Evolutionary conservation across 176 grass and related monocot genomes (phyloP).

Genomic region (Dendrocalamus sinicus): DNA sequence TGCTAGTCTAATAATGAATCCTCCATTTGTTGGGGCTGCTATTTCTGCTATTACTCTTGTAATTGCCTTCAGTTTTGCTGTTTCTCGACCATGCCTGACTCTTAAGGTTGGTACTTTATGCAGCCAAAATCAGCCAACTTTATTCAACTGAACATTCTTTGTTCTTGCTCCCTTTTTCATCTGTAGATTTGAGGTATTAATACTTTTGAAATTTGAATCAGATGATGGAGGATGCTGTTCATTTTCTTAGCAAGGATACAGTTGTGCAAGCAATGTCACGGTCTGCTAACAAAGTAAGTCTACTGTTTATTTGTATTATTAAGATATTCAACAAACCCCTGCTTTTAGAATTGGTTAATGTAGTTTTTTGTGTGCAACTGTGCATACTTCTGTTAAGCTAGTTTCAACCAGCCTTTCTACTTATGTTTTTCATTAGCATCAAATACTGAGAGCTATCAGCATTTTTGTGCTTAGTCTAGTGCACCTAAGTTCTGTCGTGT

Average conservation of each 20-base stretch:
- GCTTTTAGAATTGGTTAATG: background rate
- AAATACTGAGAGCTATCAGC: conserved; percentile 30
- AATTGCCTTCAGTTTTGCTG: conserved; percentile 92
- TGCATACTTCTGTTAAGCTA: conserved; percentile 26
- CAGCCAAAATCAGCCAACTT: conserved; percentile 21
- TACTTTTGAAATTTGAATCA: conserved; percentile 45
- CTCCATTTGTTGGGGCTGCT: conserved; percentile 88
- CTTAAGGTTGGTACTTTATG: conserved; percentile 76
- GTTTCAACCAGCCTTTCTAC: background rate
- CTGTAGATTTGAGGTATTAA: conserved; percentile 24
- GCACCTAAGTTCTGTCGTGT: conserved; percentile 8
- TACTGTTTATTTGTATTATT: conserved; percentile 21
- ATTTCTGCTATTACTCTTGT: conserved; percentile 91
- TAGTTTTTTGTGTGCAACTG: conserved; percentile 18
- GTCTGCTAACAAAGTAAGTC: conserved; percentile 85
- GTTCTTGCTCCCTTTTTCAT: conserved; percentile 24
- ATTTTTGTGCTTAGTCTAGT: conserved; percentile 25
- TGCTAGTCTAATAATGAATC: conserved; percentile 88
- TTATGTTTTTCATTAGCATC: conserved; percentile 35
- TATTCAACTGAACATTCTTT: conserved; percentile 36
- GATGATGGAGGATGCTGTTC: conserved; percentile 99
- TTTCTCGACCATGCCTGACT: conserved; percentile 86
- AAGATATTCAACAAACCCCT: conserved; percentile 32
- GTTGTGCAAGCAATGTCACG: conserved; percentile 97
- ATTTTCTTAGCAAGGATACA: conserved; percentile 97